Percentiles rank a stretch among this genome's conserved stretches.
phyloP scores from a whole-genome alignment of 2,329 filamentous ascomycete species.

The Verticillium klebahnii region DNA sequence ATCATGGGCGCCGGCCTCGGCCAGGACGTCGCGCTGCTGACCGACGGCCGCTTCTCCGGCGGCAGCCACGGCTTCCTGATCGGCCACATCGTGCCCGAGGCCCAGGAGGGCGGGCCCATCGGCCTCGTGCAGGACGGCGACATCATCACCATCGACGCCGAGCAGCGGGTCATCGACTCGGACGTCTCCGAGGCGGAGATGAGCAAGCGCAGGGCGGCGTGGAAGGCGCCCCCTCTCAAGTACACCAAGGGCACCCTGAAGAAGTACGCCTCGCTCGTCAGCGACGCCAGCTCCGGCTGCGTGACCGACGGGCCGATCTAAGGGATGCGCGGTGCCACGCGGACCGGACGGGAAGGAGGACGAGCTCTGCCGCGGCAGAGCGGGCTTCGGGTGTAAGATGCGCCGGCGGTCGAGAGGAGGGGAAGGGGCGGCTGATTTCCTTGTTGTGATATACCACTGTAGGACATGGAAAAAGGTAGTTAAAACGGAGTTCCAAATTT shows the following conservation, averaged over 20 bases:
- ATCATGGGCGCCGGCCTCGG: constrained; percentile 88
- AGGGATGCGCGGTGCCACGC: too few species aligned
- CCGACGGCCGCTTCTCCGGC: constrained; percentile 73
- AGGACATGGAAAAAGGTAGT: background rate
- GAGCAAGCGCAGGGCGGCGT: constrained; percentile 49
- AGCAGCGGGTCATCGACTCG: constrained; percentile 64
- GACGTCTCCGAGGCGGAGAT: constrained; percentile 64
- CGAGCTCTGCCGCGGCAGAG: too few species aligned
- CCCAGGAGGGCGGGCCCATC: constrained; percentile 80
- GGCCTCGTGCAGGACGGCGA: constrained; percentile 79
- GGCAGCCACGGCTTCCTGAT: constrained; percentile 85
- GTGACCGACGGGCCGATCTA: constrained; percentile 38
- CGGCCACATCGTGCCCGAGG: constrained; percentile 83
- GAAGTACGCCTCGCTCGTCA: constrained; percentile 63
- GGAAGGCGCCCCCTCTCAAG: constrained; percentile 57
- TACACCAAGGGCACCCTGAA: constrained; percentile 62
- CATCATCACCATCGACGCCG: constrained; percentile 75
- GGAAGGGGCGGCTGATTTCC: constrained; percentile 8
- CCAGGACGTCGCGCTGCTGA: constrained; percentile 69
- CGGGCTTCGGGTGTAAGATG: too few species aligned
- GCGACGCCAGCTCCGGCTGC: constrained; percentile 54
- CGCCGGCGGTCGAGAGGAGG: too few species aligned
- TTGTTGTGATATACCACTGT: background rate
- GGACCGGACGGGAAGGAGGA: too few species aligned
- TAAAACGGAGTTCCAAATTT: background rate